A percentile compares a stretch with the other conserved stretches of the same genome.
Conservation (phyloP, 306 rosid genomes). For the Vigna unguiculata region DNA sequence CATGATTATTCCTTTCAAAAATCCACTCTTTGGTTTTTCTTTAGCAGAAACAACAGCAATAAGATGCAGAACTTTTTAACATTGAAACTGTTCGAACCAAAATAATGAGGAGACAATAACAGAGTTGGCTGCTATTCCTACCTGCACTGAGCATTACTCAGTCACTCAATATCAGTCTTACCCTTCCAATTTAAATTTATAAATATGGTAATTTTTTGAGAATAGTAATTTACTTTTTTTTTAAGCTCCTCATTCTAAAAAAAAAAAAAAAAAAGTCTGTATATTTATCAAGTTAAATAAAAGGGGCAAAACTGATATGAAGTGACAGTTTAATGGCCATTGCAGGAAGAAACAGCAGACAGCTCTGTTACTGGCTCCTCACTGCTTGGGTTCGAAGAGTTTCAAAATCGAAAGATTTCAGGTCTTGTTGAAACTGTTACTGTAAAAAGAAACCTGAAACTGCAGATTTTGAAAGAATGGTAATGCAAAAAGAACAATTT, state of each 20-base stretch:
- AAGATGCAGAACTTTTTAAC: background rate
- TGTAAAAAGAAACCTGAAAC: background rate
- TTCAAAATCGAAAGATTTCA: background rate
- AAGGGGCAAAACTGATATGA: background rate
- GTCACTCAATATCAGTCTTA: background rate
- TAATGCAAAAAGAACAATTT: background rate
- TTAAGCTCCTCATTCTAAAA: background rate
- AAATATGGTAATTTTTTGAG: background rate
- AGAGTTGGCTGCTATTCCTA: background rate
- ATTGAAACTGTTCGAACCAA: background rate
- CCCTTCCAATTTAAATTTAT: background rate
- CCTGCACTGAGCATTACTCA: background rate
- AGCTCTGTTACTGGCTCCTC: background rate
- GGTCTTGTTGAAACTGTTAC: background rate
- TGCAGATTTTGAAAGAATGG: background rate
- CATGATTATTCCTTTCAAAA: background rate
- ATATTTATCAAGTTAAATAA: background rate
- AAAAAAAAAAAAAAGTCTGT: no score
- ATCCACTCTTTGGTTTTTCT: background rate
- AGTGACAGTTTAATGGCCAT: background rate
- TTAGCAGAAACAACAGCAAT: background rate
- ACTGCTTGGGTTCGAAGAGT: background rate
- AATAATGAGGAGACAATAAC: background rate
- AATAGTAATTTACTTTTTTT: no score
- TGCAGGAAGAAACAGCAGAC: background rate